These are phyloP conservation scores for Miscanthus sacchariflorus DNA, from an alignment of 202 grass and related monocot species.

Conservation along the genomic window DNA sequence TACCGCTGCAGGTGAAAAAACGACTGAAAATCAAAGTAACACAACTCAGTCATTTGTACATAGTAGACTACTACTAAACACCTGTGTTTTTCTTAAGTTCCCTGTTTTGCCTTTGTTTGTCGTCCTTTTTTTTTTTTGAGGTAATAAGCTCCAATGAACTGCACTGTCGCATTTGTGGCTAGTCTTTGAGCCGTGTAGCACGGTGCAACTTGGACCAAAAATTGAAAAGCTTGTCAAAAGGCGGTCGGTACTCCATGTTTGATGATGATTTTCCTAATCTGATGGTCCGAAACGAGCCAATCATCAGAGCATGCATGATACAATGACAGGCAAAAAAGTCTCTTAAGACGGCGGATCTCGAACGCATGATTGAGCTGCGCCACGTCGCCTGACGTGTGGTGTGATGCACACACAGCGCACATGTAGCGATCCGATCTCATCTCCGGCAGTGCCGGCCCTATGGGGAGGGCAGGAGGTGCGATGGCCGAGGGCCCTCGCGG, in stretches of 20 bases:
- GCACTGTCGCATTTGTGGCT: background rate
- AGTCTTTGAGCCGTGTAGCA: background rate
- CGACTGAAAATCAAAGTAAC: background rate
- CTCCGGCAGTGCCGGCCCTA: too few species aligned
- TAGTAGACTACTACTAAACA: too few species aligned
- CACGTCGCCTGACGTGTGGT: background rate
- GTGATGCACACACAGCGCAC: background rate
- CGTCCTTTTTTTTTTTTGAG: background rate
- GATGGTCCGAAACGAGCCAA: background rate
- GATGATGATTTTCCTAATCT: constrained; percentile 20
- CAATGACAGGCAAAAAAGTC: background rate
- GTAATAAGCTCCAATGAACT: background rate
- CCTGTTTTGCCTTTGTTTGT: background rate
- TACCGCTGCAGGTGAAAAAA: background rate
- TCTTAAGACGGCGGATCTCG: background rate
- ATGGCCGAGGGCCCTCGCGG: too few species aligned
- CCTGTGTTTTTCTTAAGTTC: background rate
- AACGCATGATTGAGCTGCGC: background rate
- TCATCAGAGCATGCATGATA: background rate
- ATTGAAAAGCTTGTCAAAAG: too few species aligned
- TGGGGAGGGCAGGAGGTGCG: too few species aligned
- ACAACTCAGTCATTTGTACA: too few species aligned
- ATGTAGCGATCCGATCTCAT: background rate
- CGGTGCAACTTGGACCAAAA: background rate
- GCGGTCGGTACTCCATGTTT: background rate